Percentiles rank a stretch among this genome's conserved stretches.
phyloP scores from a whole-genome alignment of 192 early-diverging fungal genomes.

The Pecoramyces ruminantium region DNA sequence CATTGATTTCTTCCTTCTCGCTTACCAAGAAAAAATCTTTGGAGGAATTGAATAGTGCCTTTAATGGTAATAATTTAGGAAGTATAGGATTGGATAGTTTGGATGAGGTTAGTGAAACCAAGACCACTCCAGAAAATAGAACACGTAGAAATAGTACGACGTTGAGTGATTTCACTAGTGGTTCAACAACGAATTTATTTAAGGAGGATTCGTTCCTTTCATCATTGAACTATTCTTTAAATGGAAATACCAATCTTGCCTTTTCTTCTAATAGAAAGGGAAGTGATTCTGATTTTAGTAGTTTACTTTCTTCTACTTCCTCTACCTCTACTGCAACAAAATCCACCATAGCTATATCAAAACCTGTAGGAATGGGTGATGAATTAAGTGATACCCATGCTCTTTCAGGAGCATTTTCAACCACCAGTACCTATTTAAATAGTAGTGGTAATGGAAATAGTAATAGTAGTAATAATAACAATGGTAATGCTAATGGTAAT shows the following conservation, averaged over 20 bases:
- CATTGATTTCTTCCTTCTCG: neutral
- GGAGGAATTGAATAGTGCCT: neutral
- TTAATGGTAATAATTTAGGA: neutral
- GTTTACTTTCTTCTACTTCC: neutral
- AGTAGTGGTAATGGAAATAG: too few relatives aligned
- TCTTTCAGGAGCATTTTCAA: too few relatives aligned
- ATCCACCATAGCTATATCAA: too few relatives aligned
- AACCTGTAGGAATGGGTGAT: too few relatives aligned
- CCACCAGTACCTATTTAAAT: too few relatives aligned
- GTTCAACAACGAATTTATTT: neutral
- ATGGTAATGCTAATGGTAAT: too few relatives aligned
- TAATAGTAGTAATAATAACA: too few relatives aligned
- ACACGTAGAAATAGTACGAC: neutral
- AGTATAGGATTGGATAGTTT: neutral
- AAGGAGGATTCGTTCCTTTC: neutral
- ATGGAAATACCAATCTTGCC: too few relatives aligned
- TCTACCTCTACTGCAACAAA: too few relatives aligned
- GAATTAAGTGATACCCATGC: too few relatives aligned
- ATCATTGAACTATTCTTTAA: neutral
- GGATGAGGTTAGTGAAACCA: neutral
- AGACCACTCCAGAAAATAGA: neutral
- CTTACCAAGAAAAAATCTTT: neutral
- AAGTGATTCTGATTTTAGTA: neutral
- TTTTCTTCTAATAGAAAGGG: neutral
- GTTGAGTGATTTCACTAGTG: neutral